A percentile compares a stretch with the other conserved stretches of the same genome.
Conservation (phyloP, 2,329 filamentous ascomycete species). For the Calonectria ilicicola region DNA sequence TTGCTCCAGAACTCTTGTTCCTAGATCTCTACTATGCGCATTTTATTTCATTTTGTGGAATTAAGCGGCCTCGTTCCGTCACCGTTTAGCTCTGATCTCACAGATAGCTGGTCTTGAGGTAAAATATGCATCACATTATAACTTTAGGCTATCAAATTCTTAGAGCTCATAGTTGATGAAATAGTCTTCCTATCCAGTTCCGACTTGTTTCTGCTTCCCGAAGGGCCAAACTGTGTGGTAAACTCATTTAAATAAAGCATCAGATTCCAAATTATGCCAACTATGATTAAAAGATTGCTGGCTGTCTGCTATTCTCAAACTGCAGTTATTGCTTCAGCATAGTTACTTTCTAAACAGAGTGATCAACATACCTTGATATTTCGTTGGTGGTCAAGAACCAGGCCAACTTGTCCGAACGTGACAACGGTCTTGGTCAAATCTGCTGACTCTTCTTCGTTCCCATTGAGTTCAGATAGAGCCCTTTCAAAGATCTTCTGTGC, state of each 20-base stretch:
- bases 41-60: too few species aligned
- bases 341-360: neutral
- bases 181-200: too few species aligned
- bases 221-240: too few species aligned
- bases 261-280: neutral
- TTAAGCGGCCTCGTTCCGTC: too few species aligned
- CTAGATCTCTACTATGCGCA: too few species aligned
- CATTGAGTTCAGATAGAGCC: neutral
- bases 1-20: too few species aligned
- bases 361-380: neutral
- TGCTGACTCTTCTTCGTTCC: neutral
- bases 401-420: neutral
- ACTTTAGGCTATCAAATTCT: too few species aligned
- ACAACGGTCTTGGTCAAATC: neutral
- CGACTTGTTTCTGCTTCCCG: too few species aligned
- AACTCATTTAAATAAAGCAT: neutral
- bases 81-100: too few species aligned
- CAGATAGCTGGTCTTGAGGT: too few species aligned
- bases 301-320: neutral
- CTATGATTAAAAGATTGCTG: neutral
- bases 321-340: neutral
- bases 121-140: too few species aligned
- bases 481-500: neutral
- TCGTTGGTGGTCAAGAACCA: neutral
- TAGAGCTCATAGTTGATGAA: too few species aligned